Base-by-base conservation (phyloP, 2,329 filamentous ascomycete genomes). In the Septoria linicola region DNA sequence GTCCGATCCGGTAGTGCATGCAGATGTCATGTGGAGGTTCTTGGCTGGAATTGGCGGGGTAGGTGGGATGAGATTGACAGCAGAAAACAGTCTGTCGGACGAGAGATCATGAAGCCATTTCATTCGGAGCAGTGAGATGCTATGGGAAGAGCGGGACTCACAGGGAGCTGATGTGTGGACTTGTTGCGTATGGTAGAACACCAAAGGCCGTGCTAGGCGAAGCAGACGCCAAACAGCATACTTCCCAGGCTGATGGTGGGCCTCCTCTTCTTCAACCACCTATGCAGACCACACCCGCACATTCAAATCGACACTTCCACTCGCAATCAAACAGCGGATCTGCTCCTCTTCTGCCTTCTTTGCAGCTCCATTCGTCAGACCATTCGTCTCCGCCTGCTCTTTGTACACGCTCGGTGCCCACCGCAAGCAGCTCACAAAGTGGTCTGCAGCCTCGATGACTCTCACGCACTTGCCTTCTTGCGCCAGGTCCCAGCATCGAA, bases 381-480 rank as follows among this genome's bases (percentile, higher is more conserved):
- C 73, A 51, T 74, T 76, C 41, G 72, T 66, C 1, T 71, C 64
- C 8, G 55, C 43, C 42, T 63, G 21, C 53, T 87, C 82, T 63
- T 86, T 88, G 54, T 81, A 75, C 19, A 88, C 75, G 32, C 82
- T 82, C 0, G 91, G 91, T 1, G 90, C 92, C 91, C 92, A 97
- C 55, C 89, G 75, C 63, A 96, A 77, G 66, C 88, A 92, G 54
- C 82, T 90, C 42, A 96, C 82, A 64, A 97, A 96, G 66, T 90
- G 89, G 3, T 80, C 83, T 0, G 83, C 84, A 57, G 89, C 88
- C 31, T 79, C 77, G 13, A 97, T 74, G 0, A 83, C 84, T 70
- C 92, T 92, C 60, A 96, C 89, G 63, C 89, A 92, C 65, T 90
- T 91, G 35, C 88, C 89, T 68, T 95, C 90, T 67, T 97, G 92